Evolutionary conservation across 2,329 filamentous ascomycete species (phyloP).

Genomic region (Phialocephala sp.): DNA sequence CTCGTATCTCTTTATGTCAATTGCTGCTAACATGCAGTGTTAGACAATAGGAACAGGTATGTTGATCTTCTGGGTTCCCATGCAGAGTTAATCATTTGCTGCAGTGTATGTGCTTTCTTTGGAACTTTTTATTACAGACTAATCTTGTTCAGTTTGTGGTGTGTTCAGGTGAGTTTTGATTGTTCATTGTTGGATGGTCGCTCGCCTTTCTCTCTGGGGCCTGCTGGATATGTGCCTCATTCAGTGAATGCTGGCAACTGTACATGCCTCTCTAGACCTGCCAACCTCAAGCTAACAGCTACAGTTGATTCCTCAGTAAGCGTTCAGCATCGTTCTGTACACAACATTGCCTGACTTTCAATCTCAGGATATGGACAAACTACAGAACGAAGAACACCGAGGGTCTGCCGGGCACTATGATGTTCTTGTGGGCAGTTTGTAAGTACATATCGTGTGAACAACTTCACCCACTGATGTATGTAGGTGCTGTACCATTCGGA

Average conservation of each 20-base stretch:
- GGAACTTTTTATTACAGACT: not conserved
- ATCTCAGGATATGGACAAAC: conserved; percentile 20
- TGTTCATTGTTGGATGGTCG: not conserved
- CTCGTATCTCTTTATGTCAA: not conserved
- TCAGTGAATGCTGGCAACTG: not conserved
- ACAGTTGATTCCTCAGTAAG: conserved; percentile 19
- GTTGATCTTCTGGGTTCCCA: not conserved
- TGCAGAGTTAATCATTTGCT: not conserved
- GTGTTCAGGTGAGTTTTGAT: conserved; percentile 14
- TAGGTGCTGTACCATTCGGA: conserved; percentile 20
- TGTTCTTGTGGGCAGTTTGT: conserved; percentile 19
- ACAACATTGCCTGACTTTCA: not conserved
- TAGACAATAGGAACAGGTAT: conserved; percentile 21
- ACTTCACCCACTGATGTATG: not conserved
- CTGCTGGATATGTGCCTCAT: too few species aligned
- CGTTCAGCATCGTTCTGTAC: not conserved
- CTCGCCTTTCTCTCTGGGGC: too few species aligned
- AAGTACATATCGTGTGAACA: not conserved
- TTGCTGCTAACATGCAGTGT: not conserved
- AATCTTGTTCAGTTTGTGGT: conserved; percentile 13
- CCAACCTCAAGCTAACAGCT: not conserved
- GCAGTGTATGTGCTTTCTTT: not conserved
- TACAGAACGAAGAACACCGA: conserved; percentile 18
- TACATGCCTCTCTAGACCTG: not conserved
- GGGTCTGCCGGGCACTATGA: conserved; percentile 14